Evolutionary conservation across 2,329 filamentous ascomycete genomes (phyloP).

Genomic region (Epichloe coenophiala): DNA sequence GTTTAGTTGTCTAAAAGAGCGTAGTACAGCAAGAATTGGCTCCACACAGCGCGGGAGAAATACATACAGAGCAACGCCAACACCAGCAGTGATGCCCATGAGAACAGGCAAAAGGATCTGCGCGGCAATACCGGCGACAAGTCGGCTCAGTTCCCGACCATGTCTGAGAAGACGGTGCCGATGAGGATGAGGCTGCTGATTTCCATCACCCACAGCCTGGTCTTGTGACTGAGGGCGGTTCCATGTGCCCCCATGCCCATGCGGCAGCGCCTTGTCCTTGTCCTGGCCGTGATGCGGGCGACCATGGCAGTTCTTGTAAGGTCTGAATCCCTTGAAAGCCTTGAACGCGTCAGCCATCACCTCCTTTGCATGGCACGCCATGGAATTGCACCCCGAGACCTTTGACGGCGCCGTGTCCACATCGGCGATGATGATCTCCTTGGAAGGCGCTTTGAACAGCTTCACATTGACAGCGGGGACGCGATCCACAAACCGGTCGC

Average conservation of each 20-base stretch:
- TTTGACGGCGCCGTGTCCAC: slow-evolving; percentile 25
- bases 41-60: background rate
- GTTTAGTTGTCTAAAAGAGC: slow-evolving; percentile 6
- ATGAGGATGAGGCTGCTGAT: slow-evolving; percentile 4
- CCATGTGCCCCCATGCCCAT: slow-evolving; percentile 1
- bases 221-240: slow-evolving; percentile 8
- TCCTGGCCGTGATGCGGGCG: slow-evolving; percentile 1
- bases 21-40: no score
- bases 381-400: slow-evolving; percentile 27
- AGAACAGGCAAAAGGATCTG: slow-evolving; percentile 55
- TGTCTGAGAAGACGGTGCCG: slow-evolving; percentile 14
- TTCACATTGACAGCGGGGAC: slow-evolving; percentile 45
- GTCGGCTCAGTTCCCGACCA: slow-evolving; percentile 25
- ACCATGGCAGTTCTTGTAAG: slow-evolving; percentile 12
- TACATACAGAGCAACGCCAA: slow-evolving; percentile 50
- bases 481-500: slow-evolving; percentile 37
- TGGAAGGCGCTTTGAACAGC: slow-evolving; percentile 44
- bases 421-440: slow-evolving; percentile 40
- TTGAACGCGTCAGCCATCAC: slow-evolving; percentile 16
- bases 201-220: slow-evolving; percentile 1
- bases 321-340: slow-evolving; percentile 14
- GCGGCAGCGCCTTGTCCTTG: slow-evolving; percentile 5
- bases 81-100: slow-evolving; percentile 54
- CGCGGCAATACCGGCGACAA: slow-evolving; percentile 42
- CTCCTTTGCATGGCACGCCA: slow-evolving; percentile 36